A percentile compares a stretch with the other conserved stretches of the same genome.
These are phyloP conservation scores for Sarcomyxa edulis DNA, from an alignment of 768 basidiomycete genomes.

Conservation along the genomic window DNA sequence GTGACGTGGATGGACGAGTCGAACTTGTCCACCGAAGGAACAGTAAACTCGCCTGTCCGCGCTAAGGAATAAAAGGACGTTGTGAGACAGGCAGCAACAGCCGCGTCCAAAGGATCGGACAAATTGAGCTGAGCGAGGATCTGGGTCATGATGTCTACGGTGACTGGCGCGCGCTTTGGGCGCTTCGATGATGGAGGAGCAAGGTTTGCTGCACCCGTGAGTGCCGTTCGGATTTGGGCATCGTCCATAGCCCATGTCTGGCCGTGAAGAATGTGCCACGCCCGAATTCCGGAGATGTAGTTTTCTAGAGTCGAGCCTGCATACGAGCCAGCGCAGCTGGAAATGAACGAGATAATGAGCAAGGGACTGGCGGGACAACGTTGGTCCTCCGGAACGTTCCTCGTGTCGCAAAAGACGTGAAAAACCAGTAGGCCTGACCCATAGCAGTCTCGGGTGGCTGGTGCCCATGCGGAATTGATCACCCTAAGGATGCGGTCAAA, in stretches of 20 bases:
- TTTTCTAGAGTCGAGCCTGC: conserved; percentile 26
- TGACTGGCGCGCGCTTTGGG: conserved; percentile 24
- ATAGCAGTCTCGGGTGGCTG: conserved; percentile 27
- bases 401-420: conserved; percentile 33
- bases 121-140: conserved; percentile 20
- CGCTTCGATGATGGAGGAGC: conserved; percentile 24
- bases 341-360: conserved; percentile 24
- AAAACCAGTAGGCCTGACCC: conserved; percentile 29
- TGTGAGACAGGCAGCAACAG: conserved; percentile 31
- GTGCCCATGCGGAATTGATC: conserved; percentile 19
- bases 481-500: conserved; percentile 17
- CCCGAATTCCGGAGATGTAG: conserved; percentile 30
- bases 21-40: conserved; percentile 24
- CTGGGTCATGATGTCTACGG: conserved; percentile 14
- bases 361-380: conserved; percentile 19
- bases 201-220: conserved; percentile 22
- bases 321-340: conserved; percentile 25
- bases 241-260: conserved; percentile 22
- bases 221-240: conserved; percentile 16
- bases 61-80: conserved; percentile 30
- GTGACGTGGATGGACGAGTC: conserved; percentile 22
- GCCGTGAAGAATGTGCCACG: conserved; percentile 44
- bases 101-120: conserved; percentile 21
- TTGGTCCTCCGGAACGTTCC: conserved; percentile 22
- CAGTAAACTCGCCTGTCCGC: conserved; percentile 31